These are phyloP conservation scores for Termitomyces sp. DNA, from an alignment of 768 basidiomycete species.

Conservation along the genomic window DNA sequence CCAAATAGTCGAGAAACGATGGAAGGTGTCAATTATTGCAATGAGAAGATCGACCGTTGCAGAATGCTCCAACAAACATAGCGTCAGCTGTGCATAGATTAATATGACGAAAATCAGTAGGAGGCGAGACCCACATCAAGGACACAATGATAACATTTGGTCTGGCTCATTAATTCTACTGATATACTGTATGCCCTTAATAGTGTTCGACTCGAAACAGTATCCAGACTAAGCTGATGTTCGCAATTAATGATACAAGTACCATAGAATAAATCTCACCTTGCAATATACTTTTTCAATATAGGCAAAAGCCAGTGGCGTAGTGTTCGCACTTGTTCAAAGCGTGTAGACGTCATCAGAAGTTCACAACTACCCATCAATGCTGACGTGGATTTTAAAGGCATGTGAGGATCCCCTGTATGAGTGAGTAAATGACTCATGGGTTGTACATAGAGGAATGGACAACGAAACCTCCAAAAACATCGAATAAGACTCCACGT, in stretches of 20 bases:
- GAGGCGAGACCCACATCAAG: constrained; percentile 53
- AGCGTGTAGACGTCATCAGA: constrained; percentile 57
- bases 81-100: constrained; percentile 39
- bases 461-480: constrained; percentile 57
- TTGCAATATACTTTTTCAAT: constrained; percentile 49
- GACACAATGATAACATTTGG: constrained; percentile 64
- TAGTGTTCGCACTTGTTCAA: constrained; percentile 71
- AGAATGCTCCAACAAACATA: constrained; percentile 52
- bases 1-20: constrained; percentile 72
- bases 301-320: constrained; percentile 75
- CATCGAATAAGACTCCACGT: constrained; percentile 55
- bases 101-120: neutral
- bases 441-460: neutral
- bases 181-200: constrained; percentile 54
- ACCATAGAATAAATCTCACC: constrained; percentile 32
- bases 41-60: constrained; percentile 50
- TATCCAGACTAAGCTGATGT: constrained; percentile 14
- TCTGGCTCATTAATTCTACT: constrained; percentile 56
- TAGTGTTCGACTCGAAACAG: constrained; percentile 31
- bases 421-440: constrained; percentile 7
- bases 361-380: constrained; percentile 42
- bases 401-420: constrained; percentile 28
- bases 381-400: constrained; percentile 32
- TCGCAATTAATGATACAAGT: neutral
- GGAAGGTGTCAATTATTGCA: constrained; percentile 68